A percentile compares a stretch with the other conserved stretches of the same genome.
Evolutionary conservation across 257 asterid species (phyloP).

Genomic region (Gynochthodes officinalis): DNA sequence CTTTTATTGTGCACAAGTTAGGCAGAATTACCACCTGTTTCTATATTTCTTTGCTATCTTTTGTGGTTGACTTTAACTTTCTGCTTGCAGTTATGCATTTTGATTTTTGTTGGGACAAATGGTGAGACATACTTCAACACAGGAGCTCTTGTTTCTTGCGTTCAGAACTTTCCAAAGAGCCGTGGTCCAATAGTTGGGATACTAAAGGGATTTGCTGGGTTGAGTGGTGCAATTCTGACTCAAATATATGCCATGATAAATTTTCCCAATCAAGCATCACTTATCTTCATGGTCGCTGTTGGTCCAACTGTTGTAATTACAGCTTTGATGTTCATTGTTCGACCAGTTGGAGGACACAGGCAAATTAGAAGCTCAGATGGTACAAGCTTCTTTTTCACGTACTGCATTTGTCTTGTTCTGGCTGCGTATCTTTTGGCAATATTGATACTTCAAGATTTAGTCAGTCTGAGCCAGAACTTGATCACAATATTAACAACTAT

Average conservation of each 20-base stretch:
- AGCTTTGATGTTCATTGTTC: constrained; percentile 34
- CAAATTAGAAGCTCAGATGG: constrained; percentile 30
- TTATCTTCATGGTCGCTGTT: constrained; percentile 36
- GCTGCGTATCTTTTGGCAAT: constrained; percentile 38
- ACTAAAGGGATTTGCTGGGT: constrained; percentile 41
- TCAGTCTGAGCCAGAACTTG: constrained; percentile 22
- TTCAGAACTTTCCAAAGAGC: constrained; percentile 39
- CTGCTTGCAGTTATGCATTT: constrained; percentile 39
- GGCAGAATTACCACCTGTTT: not conserved
- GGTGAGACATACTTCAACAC: constrained; percentile 43
- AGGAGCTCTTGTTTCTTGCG: constrained; percentile 40
- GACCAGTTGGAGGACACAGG: constrained; percentile 40
- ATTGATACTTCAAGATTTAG: constrained; percentile 31
- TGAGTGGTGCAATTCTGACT: constrained; percentile 43
- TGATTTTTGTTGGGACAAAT: constrained; percentile 37
- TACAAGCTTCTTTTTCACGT: constrained; percentile 34
- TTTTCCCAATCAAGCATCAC: constrained; percentile 33
- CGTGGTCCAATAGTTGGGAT: constrained; percentile 41
- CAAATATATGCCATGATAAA: constrained; percentile 38
- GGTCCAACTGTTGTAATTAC: constrained; percentile 34
- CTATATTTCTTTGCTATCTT: not conserved
- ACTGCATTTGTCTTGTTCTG: constrained; percentile 31
- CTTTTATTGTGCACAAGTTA: not conserved
- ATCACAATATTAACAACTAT: constrained; percentile 24
- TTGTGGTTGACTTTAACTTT: not conserved